Evolutionary conservation across 306 rosid genomes (phyloP).

Genomic region (Quillaja saponaria): DNA sequence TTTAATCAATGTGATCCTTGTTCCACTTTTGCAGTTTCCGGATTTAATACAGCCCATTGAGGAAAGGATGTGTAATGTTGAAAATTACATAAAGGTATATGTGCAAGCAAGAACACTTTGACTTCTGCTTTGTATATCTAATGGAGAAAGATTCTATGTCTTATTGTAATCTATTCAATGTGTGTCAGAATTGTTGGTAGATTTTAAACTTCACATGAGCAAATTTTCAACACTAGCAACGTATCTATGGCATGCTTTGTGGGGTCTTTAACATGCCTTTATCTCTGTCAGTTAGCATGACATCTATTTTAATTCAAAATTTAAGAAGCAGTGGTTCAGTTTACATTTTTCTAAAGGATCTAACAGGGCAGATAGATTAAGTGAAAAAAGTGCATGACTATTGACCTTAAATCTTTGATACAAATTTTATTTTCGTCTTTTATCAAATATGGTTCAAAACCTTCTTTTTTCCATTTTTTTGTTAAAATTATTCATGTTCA

Average conservation of each 20-base stretch:
- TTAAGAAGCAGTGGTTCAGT: constrained; percentile 11
- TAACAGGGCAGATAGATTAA: constrained; percentile 12
- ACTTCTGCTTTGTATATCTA: not conserved
- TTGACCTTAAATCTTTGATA: constrained; percentile 12
- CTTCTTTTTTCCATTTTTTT: not conserved
- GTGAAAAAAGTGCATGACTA: constrained; percentile 1
- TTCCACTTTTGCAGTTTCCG: constrained; percentile 53
- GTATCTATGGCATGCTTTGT: too few species aligned
- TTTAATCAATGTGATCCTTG: constrained; percentile 11
- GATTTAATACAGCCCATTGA: constrained; percentile 82
- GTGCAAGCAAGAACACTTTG: not conserved
- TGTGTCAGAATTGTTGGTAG: not conserved
- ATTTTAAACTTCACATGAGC: constrained; percentile 13
- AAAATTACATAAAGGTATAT: constrained; percentile 75
- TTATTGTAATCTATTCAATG: not conserved
- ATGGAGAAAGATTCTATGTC: not conserved
- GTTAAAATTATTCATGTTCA: not conserved
- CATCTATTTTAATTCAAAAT: constrained; percentile 7
- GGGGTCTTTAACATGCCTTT: not conserved
- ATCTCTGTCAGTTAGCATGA: constrained; percentile 17
- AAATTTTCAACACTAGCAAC: constrained; percentile 12
- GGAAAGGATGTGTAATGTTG: constrained; percentile 62
- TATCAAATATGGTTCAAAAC: constrained; percentile 3
- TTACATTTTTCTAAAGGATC: constrained; percentile 3
- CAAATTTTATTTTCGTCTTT: constrained; percentile 5